Conservation (phyloP, 169 alveolate genomes). For the Amoebophrya sp. region DNA sequence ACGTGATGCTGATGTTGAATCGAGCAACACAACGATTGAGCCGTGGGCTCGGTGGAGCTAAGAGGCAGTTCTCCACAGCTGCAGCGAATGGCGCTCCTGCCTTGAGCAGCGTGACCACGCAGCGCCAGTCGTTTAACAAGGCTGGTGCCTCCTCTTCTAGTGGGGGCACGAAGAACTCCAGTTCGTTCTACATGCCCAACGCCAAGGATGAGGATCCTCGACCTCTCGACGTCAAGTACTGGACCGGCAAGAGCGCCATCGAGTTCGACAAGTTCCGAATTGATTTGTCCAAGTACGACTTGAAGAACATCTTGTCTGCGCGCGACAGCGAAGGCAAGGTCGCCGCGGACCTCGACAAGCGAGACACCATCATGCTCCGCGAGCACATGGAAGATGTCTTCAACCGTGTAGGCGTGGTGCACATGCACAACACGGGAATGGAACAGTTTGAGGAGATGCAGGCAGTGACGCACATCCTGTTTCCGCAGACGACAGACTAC, state of each 20-base stretch:
- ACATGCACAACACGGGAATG: neutral
- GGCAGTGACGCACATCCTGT: neutral
- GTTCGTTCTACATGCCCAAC: neutral
- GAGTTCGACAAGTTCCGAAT: neutral
- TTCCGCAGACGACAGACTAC: conserved; percentile 5
- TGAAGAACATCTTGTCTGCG: neutral
- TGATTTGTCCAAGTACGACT: neutral
- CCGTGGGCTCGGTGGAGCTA: too few species aligned
- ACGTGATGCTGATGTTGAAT: too few species aligned
- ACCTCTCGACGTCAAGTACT: neutral
- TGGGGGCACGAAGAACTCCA: neutral
- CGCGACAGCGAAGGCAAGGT: neutral
- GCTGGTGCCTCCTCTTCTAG: neutral
- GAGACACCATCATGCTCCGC: neutral
- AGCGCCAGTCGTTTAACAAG: too few species aligned
- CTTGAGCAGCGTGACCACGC: too few species aligned
- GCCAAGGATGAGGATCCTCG: neutral
- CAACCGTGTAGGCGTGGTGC: neutral
- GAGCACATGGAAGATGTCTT: neutral
- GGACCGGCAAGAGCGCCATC: neutral
- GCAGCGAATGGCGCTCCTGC: too few species aligned
- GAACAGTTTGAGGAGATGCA: neutral
- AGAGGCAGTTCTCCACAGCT: too few species aligned
- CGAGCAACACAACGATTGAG: too few species aligned
- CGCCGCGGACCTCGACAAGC: neutral